A percentile compares a stretch with the other conserved stretches of the same genome.
Evolutionary conservation across 2,329 filamentous ascomycete species (phyloP).

Genomic region (Lecanicillium sp.): DNA sequence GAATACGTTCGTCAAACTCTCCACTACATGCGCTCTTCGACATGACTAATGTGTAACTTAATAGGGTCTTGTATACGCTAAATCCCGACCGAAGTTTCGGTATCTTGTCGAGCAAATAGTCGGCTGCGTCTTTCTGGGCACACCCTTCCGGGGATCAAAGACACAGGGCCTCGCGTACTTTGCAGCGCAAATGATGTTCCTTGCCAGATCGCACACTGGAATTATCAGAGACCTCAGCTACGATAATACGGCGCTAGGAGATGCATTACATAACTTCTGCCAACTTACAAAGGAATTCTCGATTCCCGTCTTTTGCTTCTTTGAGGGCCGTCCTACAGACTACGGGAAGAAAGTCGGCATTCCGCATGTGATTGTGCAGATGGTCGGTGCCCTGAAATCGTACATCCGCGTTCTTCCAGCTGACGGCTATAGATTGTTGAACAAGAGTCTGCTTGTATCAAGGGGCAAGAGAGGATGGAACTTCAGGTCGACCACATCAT

Average conservation of each 20-base stretch:
- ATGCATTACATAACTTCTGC: constrained; percentile 13
- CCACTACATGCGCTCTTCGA: background rate
- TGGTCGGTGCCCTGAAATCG: too few relatives aligned
- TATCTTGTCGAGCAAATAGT: constrained; percentile 3
- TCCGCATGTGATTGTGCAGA: too few relatives aligned
- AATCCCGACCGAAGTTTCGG: constrained; percentile 7
- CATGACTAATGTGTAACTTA: background rate
- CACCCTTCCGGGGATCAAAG: constrained; percentile 12
- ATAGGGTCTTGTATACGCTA: constrained; percentile 12
- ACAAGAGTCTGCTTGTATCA: too few relatives aligned
- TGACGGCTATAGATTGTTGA: too few relatives aligned
- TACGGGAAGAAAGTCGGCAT: too few relatives aligned
- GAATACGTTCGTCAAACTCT: constrained; percentile 7
- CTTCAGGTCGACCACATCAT: too few relatives aligned
- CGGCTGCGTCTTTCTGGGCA: constrained; percentile 12
- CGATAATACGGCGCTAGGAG: constrained; percentile 9
- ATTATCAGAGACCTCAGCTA: constrained; percentile 10
- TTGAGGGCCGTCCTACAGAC: constrained; percentile 12
- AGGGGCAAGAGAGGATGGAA: too few relatives aligned
- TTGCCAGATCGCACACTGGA: constrained; percentile 11
- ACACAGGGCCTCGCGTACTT: constrained; percentile 5
- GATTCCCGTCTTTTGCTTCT: constrained; percentile 11
- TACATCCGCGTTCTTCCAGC: too few relatives aligned
- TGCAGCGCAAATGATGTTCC: constrained; percentile 7
- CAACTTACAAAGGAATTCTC: constrained; percentile 8